Base-by-base conservation (phyloP, 2,329 filamentous ascomycete genomes). In the Arachnopeziza araneosa region DNA sequence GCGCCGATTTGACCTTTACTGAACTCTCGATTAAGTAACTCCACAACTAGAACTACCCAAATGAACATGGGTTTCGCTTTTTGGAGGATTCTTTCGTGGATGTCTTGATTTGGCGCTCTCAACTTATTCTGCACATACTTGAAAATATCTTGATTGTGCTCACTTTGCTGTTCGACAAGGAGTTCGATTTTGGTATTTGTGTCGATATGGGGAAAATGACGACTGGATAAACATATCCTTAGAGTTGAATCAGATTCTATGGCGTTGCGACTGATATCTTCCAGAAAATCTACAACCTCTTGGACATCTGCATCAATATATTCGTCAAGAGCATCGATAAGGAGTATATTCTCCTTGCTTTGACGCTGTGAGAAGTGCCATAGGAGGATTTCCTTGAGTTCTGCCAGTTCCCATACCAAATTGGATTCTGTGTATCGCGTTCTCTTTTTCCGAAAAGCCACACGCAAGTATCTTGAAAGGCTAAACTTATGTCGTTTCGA, bases 11-110 rank as follows among this genome's bases (percentile, higher is more conserved):
- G 64, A 19, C 76, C 72, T 3, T 64, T 49, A n/a, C 70, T 66
- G 58, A 64, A 72, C 55, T 75, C 75, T 50, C 74, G 72, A 56
- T 80, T 79, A 2, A 82, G 64, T 0, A 79, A 78, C 1, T 70
- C 62, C 1, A 71, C 68, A 30, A 69, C 68, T 2, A 70, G 58
- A 6, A 54, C 60, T 49, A 70, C 64, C 69, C 69, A 71, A 24
- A 70, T 56, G 50, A 71, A 71, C 30, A 70, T 58, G 22, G 50
- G 26, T 5, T 21, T 26, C 14, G 30, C 50, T 30, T 58, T 30
- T 50, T 53, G 24, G 9, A 54, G 19, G 23, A 59, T 22, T 36
- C 17, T 14, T 14, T 1, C 14, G n/a, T 55, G 14, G 48, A 56
- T 55, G n/a, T 48, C 30, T 50, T 30, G 19, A 17, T 62, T 44